phyloP scores from a whole-genome alignment of 2,329 filamentous ascomycete genomes.

The Neofusicoccum umdonicola region DNA sequence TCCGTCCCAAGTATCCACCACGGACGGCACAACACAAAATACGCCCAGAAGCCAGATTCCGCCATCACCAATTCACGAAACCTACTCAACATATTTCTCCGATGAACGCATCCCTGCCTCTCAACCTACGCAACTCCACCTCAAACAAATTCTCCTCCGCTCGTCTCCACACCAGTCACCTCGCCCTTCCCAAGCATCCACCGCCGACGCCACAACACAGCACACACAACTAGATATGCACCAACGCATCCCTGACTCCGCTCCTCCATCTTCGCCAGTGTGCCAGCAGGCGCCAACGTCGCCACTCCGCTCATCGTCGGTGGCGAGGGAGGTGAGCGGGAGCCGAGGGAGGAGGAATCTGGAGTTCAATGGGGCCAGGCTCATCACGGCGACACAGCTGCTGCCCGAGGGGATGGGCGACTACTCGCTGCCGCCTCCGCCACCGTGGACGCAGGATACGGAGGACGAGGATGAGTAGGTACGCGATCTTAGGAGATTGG shows the following conservation, averaged over 20 bases:
- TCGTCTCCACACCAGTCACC: neutral
- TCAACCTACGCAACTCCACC: neutral
- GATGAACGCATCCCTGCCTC: neutral
- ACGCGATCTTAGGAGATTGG: too few species aligned
- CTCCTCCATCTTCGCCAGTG: neutral
- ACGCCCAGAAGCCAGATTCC: neutral
- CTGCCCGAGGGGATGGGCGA: neutral
- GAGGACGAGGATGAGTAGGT: neutral
- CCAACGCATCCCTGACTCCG: neutral
- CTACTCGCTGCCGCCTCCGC: slow-evolving; percentile 9
- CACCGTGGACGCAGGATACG: slow-evolving; percentile 5
- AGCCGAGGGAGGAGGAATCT: neutral
- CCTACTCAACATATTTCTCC: neutral
- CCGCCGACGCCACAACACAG: neutral
- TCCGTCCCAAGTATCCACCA: neutral
- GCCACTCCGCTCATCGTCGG: neutral
- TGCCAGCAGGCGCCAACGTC: neutral
- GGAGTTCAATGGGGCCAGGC: neutral
- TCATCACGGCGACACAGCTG: slow-evolving; percentile 10
- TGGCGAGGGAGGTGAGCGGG: neutral
- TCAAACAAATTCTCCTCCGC: neutral
- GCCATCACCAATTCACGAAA: neutral
- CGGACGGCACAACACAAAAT: neutral
- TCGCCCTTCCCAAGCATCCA: neutral
- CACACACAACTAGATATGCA: neutral